Conservation (phyloP, 2,329 filamentous ascomycete species). For the Remersonia thermophila region DNA sequence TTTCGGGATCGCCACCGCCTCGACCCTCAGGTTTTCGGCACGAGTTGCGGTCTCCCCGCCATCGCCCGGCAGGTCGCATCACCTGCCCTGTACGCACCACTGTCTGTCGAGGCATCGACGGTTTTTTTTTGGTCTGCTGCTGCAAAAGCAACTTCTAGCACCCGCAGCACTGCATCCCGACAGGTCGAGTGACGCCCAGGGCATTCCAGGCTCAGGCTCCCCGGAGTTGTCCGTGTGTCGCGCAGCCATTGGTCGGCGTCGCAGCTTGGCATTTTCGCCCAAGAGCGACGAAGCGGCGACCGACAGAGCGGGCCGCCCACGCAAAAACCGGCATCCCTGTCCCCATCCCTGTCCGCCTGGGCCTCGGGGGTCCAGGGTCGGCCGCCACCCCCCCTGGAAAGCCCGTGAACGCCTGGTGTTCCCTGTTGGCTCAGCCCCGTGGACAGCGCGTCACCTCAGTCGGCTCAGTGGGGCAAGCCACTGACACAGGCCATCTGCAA, state of each 20-base stretch:
- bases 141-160: too few relatives aligned
- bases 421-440: slow-evolving; percentile 29
- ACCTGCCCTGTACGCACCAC: too few relatives aligned
- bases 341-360: slow-evolving; percentile 17
- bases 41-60: not conserved
- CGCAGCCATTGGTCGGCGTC: slow-evolving; percentile 12
- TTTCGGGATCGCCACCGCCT: slow-evolving; percentile 14
- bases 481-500: slow-evolving; percentile 12
- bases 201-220: slow-evolving; percentile 6
- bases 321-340: slow-evolving; percentile 4
- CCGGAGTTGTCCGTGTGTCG: slow-evolving; percentile 14
- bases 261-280: slow-evolving; percentile 9
- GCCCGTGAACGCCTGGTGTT: slow-evolving; percentile 4
- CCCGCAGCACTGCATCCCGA: too few relatives aligned
- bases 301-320: slow-evolving; percentile 15
- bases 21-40: slow-evolving; percentile 1
- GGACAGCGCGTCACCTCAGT: slow-evolving; percentile 27
- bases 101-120: too few relatives aligned
- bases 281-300: slow-evolving; percentile 14
- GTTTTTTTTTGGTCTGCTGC: too few relatives aligned
- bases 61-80: too few relatives aligned
- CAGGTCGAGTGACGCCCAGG: slow-evolving; percentile 8
- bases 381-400: slow-evolving; percentile 14
- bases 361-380: slow-evolving; percentile 1
- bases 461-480: slow-evolving; percentile 23